Evolutionary conservation across 768 basidiomycete species (phyloP), one percentile per base, ranked within the genome.

Genomic region (Hygrocybe punicea): DNA sequence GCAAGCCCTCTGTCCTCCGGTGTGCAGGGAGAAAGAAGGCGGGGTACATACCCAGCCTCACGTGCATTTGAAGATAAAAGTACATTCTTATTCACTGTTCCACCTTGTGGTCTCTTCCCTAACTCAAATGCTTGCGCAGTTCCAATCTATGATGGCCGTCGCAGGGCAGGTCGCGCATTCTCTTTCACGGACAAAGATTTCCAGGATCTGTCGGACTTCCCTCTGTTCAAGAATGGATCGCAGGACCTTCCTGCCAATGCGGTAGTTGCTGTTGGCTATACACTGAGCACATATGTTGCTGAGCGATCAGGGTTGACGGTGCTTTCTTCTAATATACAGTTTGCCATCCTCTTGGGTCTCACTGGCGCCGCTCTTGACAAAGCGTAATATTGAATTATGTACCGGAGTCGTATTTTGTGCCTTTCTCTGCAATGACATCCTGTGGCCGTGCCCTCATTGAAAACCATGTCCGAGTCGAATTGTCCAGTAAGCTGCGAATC

Each of bases 91-190:
- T 29, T 29, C 29, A 29, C 6, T 34, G 23, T 46, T 42, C 7
- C 29, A 34, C 6, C 34, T 14, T 35, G 25, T 46, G 21, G 29
- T 29, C 29, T 29, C 52, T 21, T 42, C 24, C 14, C 29, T 24
- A 13, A 52, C 24, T 48, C 44, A 23, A 45, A 34, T 35, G 34
- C 11, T 33, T 11, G 36, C 16, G 8, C 21, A 58, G 58, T 54
- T 19, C 58, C 58, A 4, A 46, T 58, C 5, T 58, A 47, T 49
- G 52, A 58, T 49, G 58, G 57, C 2, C 57, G 57, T 21, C 14
- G 14, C 11, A 48, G 19, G 19, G 13, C 19, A 25, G 17, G 14
- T 14, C 46, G 24, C 46, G 46, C 46, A 14, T 48, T 48, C 21
- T 25, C 17, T 25, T 48, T 48, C 46, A 21, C 24, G 17, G 46